These are phyloP conservation scores for Cladobotryum protrusum DNA, from an alignment of 2,329 filamentous ascomycete genomes.

Conservation along the genomic window DNA sequence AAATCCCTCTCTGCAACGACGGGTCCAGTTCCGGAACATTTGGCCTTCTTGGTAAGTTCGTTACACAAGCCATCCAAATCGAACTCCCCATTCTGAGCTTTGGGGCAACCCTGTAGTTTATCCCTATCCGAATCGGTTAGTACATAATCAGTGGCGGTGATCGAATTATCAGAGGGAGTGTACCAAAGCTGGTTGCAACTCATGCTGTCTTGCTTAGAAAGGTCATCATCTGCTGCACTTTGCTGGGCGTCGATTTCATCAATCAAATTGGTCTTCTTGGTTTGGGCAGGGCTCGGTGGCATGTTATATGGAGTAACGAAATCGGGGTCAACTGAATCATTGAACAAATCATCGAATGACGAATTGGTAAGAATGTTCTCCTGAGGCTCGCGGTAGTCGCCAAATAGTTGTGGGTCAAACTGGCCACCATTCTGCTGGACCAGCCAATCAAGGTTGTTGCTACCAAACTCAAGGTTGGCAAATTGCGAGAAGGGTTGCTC, in stretches of 20 bases:
- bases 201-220: conserved; percentile 53
- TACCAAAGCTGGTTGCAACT: conserved; percentile 93
- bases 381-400: conserved; percentile 85
- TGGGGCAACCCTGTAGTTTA: conserved; percentile 77
- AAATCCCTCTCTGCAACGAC: conserved; percentile 88
- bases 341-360: conserved; percentile 66
- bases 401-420: conserved; percentile 89
- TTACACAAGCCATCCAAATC: conserved; percentile 90
- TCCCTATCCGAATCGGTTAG: conserved; percentile 61
- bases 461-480: conserved; percentile 34
- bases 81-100: conserved; percentile 83
- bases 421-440: conserved; percentile 74
- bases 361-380: conserved; percentile 66
- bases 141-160: conserved; percentile 3
- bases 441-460: conserved; percentile 64
- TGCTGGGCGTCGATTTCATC: conserved; percentile 71
- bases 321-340: conserved; percentile 75
- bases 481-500: conserved; percentile 29
- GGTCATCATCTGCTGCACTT: conserved; percentile 62
- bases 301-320: conserved; percentile 78
- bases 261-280: conserved; percentile 63
- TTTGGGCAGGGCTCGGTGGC: conserved; percentile 34
- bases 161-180: conserved; percentile 27
- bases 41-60: conserved; percentile 90
- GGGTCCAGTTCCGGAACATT: conserved; percentile 85